phyloP scores from a whole-genome alignment of 2,329 filamentous ascomycete genomes.

The Fusarium sp. region DNA sequence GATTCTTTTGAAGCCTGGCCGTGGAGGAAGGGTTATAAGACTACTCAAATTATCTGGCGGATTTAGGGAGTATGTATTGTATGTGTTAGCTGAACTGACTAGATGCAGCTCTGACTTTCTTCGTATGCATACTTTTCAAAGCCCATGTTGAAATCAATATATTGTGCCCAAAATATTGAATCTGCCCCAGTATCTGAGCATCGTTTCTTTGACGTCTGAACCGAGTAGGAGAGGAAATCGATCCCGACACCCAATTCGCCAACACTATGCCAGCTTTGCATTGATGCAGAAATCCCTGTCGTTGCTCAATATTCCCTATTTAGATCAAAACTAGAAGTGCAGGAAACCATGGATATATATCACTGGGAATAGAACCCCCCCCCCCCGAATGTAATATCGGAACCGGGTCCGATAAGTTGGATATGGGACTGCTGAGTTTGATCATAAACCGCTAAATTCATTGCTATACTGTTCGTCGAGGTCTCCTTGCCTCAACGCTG shows the following conservation, averaged over 20 bases:
- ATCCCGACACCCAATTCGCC: not conserved
- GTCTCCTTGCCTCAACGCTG: not conserved
- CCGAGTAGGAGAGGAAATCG: not conserved
- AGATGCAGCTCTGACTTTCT: not conserved
- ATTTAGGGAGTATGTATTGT: not conserved
- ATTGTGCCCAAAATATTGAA: not conserved
- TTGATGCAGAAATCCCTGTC: not conserved
- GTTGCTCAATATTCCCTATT: not conserved
- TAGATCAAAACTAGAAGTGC: not conserved
- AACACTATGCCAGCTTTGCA: not conserved
- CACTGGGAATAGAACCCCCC: not conserved
- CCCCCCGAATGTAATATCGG: no score
- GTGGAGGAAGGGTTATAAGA: not conserved
- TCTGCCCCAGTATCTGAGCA: not conserved
- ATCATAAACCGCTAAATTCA: conserved; percentile 1
- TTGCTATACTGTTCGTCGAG: not conserved
- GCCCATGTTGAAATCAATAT: fast-evolving
- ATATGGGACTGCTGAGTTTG: not conserved
- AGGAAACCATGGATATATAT: not conserved
- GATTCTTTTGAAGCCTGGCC: not conserved
- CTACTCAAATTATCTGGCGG: not conserved
- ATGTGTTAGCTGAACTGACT: not conserved
- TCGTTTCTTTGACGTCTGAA: not conserved
- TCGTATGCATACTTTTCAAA: not conserved
- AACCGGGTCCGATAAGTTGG: no score